phyloP scores from a whole-genome alignment of 352 stramenopile species.

The Phytopythium aichiense region DNA sequence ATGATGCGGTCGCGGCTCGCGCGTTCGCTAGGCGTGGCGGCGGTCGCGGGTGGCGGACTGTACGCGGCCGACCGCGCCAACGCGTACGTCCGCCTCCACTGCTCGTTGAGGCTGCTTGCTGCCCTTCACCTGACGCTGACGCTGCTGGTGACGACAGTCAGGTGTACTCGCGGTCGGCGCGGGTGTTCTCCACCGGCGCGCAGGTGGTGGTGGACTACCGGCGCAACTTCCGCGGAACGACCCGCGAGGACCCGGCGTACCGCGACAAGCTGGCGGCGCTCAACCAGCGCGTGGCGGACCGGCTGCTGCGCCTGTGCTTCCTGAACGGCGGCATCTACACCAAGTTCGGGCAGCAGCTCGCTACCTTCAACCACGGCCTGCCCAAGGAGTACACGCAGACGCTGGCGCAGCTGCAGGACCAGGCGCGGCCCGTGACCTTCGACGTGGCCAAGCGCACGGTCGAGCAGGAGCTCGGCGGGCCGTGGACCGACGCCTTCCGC shows the following conservation, averaged over 20 bases:
- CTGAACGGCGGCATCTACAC: conserved; percentile 96
- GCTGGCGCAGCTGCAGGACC: conserved; percentile 90
- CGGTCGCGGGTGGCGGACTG: conserved; percentile 19
- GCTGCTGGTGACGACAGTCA: conserved; percentile 22
- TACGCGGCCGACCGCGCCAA: conserved; percentile 47
- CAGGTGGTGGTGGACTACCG: conserved; percentile 52
- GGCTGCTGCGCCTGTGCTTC: conserved; percentile 89
- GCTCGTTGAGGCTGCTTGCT: background rate
- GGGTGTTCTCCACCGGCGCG: conserved; percentile 45
- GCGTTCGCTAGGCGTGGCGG: conserved; percentile 17
- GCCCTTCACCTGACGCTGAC: background rate
- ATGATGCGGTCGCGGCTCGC: conserved; percentile 5
- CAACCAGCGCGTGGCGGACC: conserved; percentile 81
- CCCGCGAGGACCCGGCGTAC: conserved; percentile 48
- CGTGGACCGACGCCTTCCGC: conserved; percentile 85
- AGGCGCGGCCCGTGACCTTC: conserved; percentile 77
- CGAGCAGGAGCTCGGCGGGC: conserved; percentile 53
- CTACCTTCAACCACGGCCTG: conserved; percentile 95
- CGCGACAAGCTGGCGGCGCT: conserved; percentile 47
- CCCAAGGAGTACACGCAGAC: conserved; percentile 93
- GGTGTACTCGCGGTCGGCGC: conserved; percentile 56
- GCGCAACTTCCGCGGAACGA: conserved; percentile 38
- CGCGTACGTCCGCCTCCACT: conserved; percentile 24
- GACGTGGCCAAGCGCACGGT: conserved; percentile 40
- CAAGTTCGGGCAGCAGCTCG: conserved; percentile 97